Evolutionary conservation across 257 asterid species (phyloP).

Genomic region (Handroanthus guayacan): DNA sequence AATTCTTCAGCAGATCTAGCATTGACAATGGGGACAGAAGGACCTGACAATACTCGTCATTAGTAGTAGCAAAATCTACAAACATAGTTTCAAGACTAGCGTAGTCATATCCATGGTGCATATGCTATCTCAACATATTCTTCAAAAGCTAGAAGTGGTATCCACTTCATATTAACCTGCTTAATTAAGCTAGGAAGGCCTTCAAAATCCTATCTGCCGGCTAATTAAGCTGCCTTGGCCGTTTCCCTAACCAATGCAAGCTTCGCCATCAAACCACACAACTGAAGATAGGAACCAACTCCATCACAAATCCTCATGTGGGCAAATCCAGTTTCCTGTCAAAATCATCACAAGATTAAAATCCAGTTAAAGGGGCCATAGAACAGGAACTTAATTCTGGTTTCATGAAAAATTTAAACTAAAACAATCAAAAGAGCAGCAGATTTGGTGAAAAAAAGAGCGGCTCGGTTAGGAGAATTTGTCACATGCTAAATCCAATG

Average conservation of each 20-base stretch:
- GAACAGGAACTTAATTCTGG: no score
- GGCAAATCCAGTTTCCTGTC: constrained; percentile 93
- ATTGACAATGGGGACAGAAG: no score
- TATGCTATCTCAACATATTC: not conserved
- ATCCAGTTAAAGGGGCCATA: no score
- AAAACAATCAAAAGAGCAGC: constrained; percentile 28
- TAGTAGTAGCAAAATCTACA: not conserved
- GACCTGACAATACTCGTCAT: no score
- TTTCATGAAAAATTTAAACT: no score
- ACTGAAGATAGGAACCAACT: constrained; percentile 94
- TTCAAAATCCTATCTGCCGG: not conserved
- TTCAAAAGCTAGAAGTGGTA: not conserved
- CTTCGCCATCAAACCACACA: constrained; percentile 89
- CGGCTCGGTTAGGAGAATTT: no score
- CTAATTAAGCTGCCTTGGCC: constrained; percentile 68
- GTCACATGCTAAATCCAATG: no score
- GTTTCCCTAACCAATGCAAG: constrained; percentile 74
- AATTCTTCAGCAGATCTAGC: no score
- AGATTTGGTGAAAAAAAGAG: not conserved
- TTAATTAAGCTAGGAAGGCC: not conserved
- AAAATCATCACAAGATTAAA: no score
- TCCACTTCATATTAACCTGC: not conserved
- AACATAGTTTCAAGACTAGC: not conserved
- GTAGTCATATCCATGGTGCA: not conserved
- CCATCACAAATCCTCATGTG: constrained; percentile 99